These are phyloP conservation scores for Mycena metata DNA, from an alignment of 768 basidiomycete species.

Conservation along the genomic window DNA sequence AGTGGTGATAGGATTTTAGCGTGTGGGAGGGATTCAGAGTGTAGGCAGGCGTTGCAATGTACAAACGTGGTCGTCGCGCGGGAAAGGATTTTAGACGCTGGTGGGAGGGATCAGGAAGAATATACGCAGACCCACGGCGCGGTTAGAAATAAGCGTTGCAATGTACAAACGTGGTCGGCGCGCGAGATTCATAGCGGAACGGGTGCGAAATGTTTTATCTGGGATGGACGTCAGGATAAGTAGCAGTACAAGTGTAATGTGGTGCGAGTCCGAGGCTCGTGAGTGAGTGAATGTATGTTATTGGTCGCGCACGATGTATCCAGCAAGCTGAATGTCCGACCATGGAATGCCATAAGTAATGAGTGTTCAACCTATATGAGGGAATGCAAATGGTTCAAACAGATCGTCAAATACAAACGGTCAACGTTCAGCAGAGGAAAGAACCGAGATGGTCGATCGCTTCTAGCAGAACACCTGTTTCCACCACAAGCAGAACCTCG, in stretches of 20 bases:
- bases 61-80: no score
- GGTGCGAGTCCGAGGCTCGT: not conserved
- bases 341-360: not conserved
- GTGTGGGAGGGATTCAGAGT: no score
- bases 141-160: no score
- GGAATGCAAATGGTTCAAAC: conserved; percentile 22
- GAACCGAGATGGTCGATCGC: conserved; percentile 3
- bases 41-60: no score
- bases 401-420: conserved; percentile 24
- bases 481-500: conserved; percentile 84
- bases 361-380: conserved; percentile 18
- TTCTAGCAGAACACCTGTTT: conserved; percentile 79
- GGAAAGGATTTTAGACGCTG: not conserved
- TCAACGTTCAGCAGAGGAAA: conserved; percentile 11
- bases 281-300: conserved; percentile 12
- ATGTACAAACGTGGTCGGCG: no score
- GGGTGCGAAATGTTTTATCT: not conserved
- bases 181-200: not conserved
- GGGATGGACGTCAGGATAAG: not conserved
- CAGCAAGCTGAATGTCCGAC: conserved; percentile 5
- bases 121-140: not conserved
- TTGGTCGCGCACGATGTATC: not conserved
- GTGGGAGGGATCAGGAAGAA: not conserved
- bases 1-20: no score
- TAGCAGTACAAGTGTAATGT: conserved; percentile 18